Conservation (phyloP, 2,329 filamentous ascomycete genomes). For the Diplocarpon mali region DNA sequence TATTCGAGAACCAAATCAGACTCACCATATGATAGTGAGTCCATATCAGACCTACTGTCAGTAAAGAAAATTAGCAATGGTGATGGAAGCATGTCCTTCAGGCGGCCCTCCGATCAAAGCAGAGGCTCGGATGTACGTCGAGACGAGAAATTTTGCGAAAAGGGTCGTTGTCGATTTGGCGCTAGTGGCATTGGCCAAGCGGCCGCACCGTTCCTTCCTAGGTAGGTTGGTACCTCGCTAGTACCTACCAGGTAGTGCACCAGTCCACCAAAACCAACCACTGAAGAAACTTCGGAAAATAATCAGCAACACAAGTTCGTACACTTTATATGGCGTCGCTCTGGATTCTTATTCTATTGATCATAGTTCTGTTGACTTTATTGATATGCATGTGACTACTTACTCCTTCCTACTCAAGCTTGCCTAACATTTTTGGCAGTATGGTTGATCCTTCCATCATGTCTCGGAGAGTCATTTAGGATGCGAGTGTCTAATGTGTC, state of each 20-base stretch:
- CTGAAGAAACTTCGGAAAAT: no score
- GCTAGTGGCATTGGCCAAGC: not conserved
- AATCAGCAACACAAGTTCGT: no score
- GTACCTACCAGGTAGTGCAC: no score
- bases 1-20: slow-evolving; percentile 1
- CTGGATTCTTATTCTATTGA: slow-evolving; percentile 16
- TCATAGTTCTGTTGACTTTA: slow-evolving; percentile 18
- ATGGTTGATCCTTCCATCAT: slow-evolving; percentile 28
- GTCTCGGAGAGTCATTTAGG: slow-evolving; percentile 25
- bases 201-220: slow-evolving; percentile 1
- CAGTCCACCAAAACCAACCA: no score
- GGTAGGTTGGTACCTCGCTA: no score
- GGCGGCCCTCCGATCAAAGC: not conserved
- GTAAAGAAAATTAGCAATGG: not conserved
- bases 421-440: slow-evolving; percentile 12
- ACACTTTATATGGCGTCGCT: slow-evolving; percentile 9
- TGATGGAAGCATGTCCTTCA: not conserved
- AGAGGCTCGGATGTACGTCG: not conserved
- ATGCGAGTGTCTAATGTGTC: slow-evolving; percentile 16
- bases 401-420: not conserved
- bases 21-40: slow-evolving; percentile 10
- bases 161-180: not conserved
- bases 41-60: not conserved
- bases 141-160: not conserved
- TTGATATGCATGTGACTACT: slow-evolving; percentile 22